Evolutionary conservation across 345 rosid species (phyloP).

Genomic region (Dipteronia dyeriana): DNA sequence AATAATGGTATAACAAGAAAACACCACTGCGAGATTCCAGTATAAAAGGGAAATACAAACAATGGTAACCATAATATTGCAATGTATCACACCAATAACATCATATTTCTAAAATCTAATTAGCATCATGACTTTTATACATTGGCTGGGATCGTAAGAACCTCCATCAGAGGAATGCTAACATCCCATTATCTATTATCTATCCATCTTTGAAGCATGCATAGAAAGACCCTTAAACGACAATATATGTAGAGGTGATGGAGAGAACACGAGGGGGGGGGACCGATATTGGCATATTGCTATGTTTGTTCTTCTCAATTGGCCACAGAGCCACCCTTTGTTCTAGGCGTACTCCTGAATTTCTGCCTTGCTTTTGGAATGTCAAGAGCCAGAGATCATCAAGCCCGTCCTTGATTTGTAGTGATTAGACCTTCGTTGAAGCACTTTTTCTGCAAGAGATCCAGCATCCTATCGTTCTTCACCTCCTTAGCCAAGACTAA

Average conservation of each 20-base stretch:
- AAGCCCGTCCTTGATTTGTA: slow-evolving; percentile 76
- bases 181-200: slow-evolving; percentile 29
- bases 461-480: slow-evolving; percentile 83
- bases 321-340: slow-evolving; percentile 69
- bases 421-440: slow-evolving; percentile 88
- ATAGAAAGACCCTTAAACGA: slow-evolving; percentile 13
- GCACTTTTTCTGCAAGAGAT: slow-evolving; percentile 73
- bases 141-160: slow-evolving; percentile 42
- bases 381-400: slow-evolving; percentile 91
- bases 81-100: slow-evolving; percentile 8
- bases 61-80: slow-evolving; percentile 25
- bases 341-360: slow-evolving; percentile 68
- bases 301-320: slow-evolving; percentile 10
- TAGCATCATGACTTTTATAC: slow-evolving; percentile 35
- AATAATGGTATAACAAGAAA: no score
- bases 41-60: neutral
- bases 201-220: slow-evolving; percentile 28
- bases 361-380: slow-evolving; percentile 91
- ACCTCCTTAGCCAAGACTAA: slow-evolving; percentile 99
- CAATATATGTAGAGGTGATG: neutral
- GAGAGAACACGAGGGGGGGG: neutral
- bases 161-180: slow-evolving; percentile 37
- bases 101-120: slow-evolving; percentile 1
- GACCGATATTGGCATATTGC: neutral
- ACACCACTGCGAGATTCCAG: neutral